phyloP scores from a whole-genome alignment of 2,329 filamentous ascomycete genomes.

The Curvularia lunata region DNA sequence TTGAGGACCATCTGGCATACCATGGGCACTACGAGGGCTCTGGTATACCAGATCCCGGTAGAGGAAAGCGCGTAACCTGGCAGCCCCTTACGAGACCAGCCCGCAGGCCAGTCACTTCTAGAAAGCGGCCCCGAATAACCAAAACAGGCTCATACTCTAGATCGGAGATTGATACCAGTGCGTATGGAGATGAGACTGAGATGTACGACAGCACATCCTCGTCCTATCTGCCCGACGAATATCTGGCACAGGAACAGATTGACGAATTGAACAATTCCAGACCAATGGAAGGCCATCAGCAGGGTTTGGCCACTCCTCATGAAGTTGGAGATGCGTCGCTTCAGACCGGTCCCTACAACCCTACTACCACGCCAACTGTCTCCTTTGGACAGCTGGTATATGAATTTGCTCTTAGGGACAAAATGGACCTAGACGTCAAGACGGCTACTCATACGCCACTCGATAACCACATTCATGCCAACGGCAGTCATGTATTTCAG shows the following conservation, averaged over 20 bases:
- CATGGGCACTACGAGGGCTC: conserved; percentile 34
- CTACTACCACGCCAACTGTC: conserved; percentile 1
- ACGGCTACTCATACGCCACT: conserved; percentile 6
- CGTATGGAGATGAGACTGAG: conserved; percentile 32
- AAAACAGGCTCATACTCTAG: neutral
- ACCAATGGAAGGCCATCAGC: neutral
- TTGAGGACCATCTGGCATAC: conserved; percentile 39
- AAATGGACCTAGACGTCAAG: conserved; percentile 22
- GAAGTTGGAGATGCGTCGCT: neutral
- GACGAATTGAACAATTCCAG: neutral
- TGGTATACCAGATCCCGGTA: conserved; percentile 25
- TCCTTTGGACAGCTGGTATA: conserved; percentile 21
- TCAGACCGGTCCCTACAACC: neutral
- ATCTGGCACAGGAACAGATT: neutral
- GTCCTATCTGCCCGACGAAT: neutral
- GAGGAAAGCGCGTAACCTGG: conserved; percentile 36
- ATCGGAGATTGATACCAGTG: conserved; percentile 11
- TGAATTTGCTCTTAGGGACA: conserved; percentile 10
- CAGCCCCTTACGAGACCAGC: conserved; percentile 27
- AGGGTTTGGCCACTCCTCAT: neutral
- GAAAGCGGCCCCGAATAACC: conserved; percentile 22
- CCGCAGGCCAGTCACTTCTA: conserved; percentile 11
- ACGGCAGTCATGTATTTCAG: conserved; percentile 12
- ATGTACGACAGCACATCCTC: conserved; percentile 22
- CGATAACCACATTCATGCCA: conserved; percentile 2